Percentiles rank a stretch among this genome's conserved stretches.
Conservation (phyloP, 2,329 filamentous ascomycete species). For the Aspergillus phoenicis region DNA sequence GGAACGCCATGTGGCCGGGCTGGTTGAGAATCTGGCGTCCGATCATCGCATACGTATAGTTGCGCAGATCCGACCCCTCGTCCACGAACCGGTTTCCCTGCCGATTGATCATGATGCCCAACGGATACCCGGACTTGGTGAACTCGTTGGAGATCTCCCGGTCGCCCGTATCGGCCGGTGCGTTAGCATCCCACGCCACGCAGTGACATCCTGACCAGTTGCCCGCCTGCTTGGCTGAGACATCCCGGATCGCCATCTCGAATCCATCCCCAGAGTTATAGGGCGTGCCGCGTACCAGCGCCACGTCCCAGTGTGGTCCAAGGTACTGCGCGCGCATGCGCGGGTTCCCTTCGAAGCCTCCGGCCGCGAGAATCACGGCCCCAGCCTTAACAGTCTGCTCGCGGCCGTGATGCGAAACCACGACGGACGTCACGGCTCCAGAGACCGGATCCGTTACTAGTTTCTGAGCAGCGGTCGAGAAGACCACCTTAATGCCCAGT, state of each 20-base stretch:
- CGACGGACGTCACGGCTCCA: slow-evolving; percentile 23
- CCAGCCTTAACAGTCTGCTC: slow-evolving; percentile 22
- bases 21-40: slow-evolving; percentile 64
- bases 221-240: slow-evolving; percentile 56
- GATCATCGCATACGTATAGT: slow-evolving; percentile 69
- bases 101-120: slow-evolving; percentile 66
- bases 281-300: slow-evolving; percentile 64
- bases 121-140: slow-evolving; percentile 69
- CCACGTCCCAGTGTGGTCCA: slow-evolving; percentile 65
- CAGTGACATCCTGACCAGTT: slow-evolving; percentile 68
- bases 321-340: slow-evolving; percentile 58
- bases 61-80: slow-evolving; percentile 66
- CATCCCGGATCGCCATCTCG: slow-evolving; percentile 54
- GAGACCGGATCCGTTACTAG: slow-evolving; percentile 25
- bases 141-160: slow-evolving; percentile 65
- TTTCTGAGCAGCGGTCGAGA: slow-evolving; percentile 48
- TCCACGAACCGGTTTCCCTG: slow-evolving; percentile 65
- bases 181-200: slow-evolving; percentile 66
- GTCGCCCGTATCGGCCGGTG: slow-evolving; percentile 58
- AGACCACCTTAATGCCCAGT: slow-evolving; percentile 50
- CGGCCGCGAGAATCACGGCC: slow-evolving; percentile 48
- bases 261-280: slow-evolving; percentile 66
- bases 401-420: slow-evolving; percentile 20
- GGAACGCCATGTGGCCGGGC: slow-evolving; percentile 61
- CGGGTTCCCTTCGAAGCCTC: slow-evolving; percentile 66